Evolutionary conservation across 1,284 basidiomycete genomes (phyloP).

Genomic region (Xanthoconium separans): DNA sequence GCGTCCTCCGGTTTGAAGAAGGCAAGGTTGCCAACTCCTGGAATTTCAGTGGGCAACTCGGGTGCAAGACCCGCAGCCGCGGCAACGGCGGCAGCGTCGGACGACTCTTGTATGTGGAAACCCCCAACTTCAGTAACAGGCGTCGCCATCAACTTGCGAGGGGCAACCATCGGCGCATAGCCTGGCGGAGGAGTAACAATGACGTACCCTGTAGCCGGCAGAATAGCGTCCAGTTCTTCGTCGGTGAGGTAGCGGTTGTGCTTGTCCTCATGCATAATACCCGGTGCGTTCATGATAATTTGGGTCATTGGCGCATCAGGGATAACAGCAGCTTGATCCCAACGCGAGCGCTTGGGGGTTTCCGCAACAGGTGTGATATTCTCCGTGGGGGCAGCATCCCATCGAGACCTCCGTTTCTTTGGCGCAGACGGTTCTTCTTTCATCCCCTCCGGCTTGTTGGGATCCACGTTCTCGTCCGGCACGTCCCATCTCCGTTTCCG

Average conservation of each 20-base stretch:
- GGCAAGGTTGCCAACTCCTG: slow-evolving; percentile 94
- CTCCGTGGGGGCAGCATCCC: slow-evolving; percentile 88
- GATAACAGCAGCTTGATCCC: slow-evolving; percentile 87
- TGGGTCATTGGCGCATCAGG: slow-evolving; percentile 63
- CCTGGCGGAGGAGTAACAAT: slow-evolving; percentile 94
- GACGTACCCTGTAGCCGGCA: slow-evolving; percentile 85
- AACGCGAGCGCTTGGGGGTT: slow-evolving; percentile 83
- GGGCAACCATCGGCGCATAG: slow-evolving; percentile 83
- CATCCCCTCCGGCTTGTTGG: slow-evolving; percentile 49
- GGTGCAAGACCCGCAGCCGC: slow-evolving; percentile 91
- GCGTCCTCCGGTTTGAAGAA: slow-evolving; percentile 99
- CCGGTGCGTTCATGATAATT: slow-evolving; percentile 85
- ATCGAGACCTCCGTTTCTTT: slow-evolving; percentile 90
- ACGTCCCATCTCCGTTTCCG: slow-evolving; percentile 91
- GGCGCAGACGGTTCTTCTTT: slow-evolving; percentile 71
- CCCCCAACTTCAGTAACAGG: slow-evolving; percentile 75
- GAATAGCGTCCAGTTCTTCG: slow-evolving; percentile 91
- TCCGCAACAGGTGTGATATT: slow-evolving; percentile 47
- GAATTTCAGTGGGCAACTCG: slow-evolving; percentile 97
- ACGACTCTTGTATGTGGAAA: slow-evolving; percentile 96
- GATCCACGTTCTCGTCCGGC: slow-evolving; percentile 58
- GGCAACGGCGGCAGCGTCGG: slow-evolving; percentile 81
- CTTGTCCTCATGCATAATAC: slow-evolving; percentile 85
- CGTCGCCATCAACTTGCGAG: slow-evolving; percentile 76
- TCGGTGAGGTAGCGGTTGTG: slow-evolving; percentile 94